Evolutionary conservation across 116 monocot species (phyloP), one percentile per base, ranked within the genome.

Genomic region (Cymodocea nodosa): DNA sequence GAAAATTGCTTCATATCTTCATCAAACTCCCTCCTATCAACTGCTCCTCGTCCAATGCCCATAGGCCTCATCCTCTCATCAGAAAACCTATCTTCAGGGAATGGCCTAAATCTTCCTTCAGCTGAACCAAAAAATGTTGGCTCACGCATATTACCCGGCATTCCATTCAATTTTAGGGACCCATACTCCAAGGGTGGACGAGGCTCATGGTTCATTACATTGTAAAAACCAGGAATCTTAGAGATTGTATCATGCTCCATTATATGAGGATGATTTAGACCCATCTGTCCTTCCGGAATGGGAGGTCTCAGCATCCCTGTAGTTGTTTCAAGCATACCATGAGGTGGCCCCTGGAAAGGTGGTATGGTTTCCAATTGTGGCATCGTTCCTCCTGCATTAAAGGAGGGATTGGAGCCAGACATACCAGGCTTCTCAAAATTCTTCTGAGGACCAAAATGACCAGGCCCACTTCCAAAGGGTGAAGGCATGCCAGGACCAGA

Each of bases 1-100:
- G 84, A 80, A 59, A 92, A 84, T 62, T 78, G 82, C 55, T 92
- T 92, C 18, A 82, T 24, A 75, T 82, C 87, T 55, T 92, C 92
- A 51, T 86, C 79, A 73, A 87, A 79, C 6, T 82, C 75, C 60
- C 77, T 79, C 36, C 59, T 77, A 59, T 52, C 74, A 18, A 67
- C 51, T 59, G 44, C 57, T 24, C 64, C 65, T 22, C 77, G 71
- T 16, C 67, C 72, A 60, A 70, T 67, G 59, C 83, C 74, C 22
- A 68, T 23, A 15, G 62, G 55, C n/a, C 56, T 55, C n/a, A 73
- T 59, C 15, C 51, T 65, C 11, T 64, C 64, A 40, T 60, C 73
- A 56, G 56, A 19, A 50, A 71, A 72, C 30, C 77, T 71, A 16
- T 84, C 78, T 50, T 84, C 80, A 60, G 63, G 71, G 4, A 84